Evolutionary conservation across 768 basidiomycete species (phyloP).

Genomic region (Hypsizygus marmoreus): DNA sequence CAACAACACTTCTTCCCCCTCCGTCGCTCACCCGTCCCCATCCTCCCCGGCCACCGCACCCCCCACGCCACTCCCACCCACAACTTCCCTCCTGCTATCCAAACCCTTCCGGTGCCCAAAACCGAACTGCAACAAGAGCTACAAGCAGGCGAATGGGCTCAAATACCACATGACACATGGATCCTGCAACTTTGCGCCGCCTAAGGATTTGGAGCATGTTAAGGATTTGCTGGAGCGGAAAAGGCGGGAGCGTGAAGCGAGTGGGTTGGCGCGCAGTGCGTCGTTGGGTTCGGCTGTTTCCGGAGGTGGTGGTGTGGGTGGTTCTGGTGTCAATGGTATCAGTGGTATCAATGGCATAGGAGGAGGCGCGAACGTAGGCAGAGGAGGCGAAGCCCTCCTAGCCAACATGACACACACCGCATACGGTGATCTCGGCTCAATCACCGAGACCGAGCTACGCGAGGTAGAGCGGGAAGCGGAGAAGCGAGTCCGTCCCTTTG

Average conservation of each 20-base stretch:
- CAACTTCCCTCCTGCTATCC: conserved; percentile 65
- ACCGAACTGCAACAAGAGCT: conserved; percentile 92
- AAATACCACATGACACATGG: conserved; percentile 96
- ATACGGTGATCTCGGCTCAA: conserved; percentile 45
- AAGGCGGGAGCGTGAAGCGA: conserved; percentile 40
- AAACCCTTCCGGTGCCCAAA: conserved; percentile 95
- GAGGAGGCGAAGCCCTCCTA: conserved; percentile 8
- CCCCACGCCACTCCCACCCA: conserved; percentile 25
- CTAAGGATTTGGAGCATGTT: conserved; percentile 79
- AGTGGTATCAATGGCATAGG: too few species aligned
- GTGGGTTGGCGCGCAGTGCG: conserved; percentile 13
- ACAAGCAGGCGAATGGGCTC: conserved; percentile 94
- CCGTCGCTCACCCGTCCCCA: neutral
- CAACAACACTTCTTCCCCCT: neutral
- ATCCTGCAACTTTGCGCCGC: conserved; percentile 90
- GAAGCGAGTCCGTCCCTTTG: conserved; percentile 78
- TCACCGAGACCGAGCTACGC: conserved; percentile 62
- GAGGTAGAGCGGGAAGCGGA: conserved; percentile 87
- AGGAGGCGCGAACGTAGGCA: neutral
- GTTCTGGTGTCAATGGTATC: too few species aligned
- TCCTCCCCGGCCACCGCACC: conserved; percentile 7
- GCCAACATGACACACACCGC: conserved; percentile 17
- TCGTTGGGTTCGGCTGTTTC: too few species aligned
- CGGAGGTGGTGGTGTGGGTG: too few species aligned
- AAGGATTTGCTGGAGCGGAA: conserved; percentile 69